Evolutionary conservation across 306 rosid species (phyloP).

Genomic region (Cercis canadensis): DNA sequence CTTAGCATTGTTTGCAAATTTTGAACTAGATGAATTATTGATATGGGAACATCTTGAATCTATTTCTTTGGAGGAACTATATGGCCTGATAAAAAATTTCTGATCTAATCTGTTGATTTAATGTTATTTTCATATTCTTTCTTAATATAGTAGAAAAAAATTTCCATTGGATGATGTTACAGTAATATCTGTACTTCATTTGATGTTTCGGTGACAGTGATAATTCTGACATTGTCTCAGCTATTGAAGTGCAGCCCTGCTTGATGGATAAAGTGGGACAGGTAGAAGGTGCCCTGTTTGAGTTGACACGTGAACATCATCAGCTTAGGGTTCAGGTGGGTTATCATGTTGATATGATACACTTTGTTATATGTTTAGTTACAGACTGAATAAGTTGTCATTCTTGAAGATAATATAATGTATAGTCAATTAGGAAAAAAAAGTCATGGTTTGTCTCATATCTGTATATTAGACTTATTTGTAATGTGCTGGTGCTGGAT

Average conservation of each 20-base stretch:
- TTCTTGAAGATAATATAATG: background rate
- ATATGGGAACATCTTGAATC: background rate
- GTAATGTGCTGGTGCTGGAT: conserved; percentile 25
- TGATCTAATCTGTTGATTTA: background rate
- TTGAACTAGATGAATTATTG: background rate
- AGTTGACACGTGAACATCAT: conserved; percentile 68
- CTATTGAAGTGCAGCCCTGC: conserved; percentile 55
- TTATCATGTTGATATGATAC: conserved; percentile 16
- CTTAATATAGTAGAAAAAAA: no score
- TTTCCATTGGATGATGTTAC: conserved; percentile 2
- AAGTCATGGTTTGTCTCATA: conserved; percentile 30
- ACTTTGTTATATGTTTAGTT: conserved; percentile 11
- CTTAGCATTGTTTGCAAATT: conserved; percentile 6
- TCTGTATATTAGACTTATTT: conserved; percentile 22
- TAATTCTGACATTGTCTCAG: conserved; percentile 52
- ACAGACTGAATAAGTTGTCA: conserved; percentile 19
- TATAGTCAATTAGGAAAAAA: conserved; percentile 14
- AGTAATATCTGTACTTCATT: conserved; percentile 36
- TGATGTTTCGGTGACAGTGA: conserved; percentile 61
- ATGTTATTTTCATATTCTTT: conserved; percentile 22
- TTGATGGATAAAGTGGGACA: conserved; percentile 67
- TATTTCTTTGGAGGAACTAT: background rate
- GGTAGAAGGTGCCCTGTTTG: conserved; percentile 70
- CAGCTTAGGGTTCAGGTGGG: conserved; percentile 66
- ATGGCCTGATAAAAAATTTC: background rate